Base-by-base conservation (phyloP, 306 rosid species). In the Prunus mira region DNA sequence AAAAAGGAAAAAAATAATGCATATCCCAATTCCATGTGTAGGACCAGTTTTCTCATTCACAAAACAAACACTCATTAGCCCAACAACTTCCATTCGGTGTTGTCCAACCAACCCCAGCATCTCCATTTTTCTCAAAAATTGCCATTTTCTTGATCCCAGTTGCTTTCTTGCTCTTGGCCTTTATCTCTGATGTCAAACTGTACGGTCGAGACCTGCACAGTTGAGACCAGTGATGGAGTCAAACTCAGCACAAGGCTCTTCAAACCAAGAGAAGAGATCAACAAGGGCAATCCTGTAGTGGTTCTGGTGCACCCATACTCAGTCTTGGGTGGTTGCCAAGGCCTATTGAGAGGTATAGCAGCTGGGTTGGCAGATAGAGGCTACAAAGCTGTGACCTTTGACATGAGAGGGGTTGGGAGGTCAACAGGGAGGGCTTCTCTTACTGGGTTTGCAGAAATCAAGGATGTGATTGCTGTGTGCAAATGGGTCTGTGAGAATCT, bases 251-350 rank as follows among this genome's bases (percentile, higher is more conserved):
- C 93, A 14, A 79, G 89, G 81, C 64, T 92, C 45, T 96, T 92
- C 90, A 89, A 86, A 57, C 88, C 97, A 41, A 67, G 10, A 27
- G 87, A 49, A 47, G 89, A 77, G 19, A 63, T 28, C 49, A 71
- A 47, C 12, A 71, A 75, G 72, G 76, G 12, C 12, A 65, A 73
- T 57, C 74, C 85, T 20, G 99, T 24, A n/a, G 84, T 89, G 32
- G 90, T 91, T 82, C 84, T 96, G 60, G 97, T 96, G 15, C 99
- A 96, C 73, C 99, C 99, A 0, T 92, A 85, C 78, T 88, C 99
- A n/a, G n/a, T 96, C 41, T 25, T 96, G 32, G 97, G 99, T 14
- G 99, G 97, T 11, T 92, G 86, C 11, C 99, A 92, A 71, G 98
- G 89, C 47, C 96, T 91, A 3, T 87, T 96, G 74, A 86, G 80